Evolutionary conservation across 768 basidiomycete genomes (phyloP).

Genomic region (Xerocomus brunneocitrinus): DNA sequence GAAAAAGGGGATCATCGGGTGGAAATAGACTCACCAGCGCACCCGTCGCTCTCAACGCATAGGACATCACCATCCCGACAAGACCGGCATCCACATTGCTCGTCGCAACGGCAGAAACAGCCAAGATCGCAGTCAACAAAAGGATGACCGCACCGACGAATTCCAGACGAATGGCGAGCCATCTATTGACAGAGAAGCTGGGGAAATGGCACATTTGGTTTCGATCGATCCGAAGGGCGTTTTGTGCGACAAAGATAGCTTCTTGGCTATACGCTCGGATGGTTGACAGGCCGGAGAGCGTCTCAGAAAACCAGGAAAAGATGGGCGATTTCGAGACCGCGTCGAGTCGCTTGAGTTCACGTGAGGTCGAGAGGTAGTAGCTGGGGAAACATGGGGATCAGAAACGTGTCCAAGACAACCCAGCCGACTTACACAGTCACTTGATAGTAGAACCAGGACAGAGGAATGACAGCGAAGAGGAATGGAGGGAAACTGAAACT

Average conservation of each 20-base stretch:
- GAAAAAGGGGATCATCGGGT: neutral
- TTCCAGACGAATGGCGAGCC: conserved; percentile 82
- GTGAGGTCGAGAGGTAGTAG: conserved; percentile 83
- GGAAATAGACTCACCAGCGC: conserved; percentile 51
- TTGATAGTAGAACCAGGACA: conserved; percentile 72
- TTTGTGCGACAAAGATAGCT: conserved; percentile 58
- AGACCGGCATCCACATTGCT: conserved; percentile 82
- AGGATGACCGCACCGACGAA: conserved; percentile 81
- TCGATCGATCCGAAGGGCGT: conserved; percentile 72
- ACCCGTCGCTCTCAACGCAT: conserved; percentile 81
- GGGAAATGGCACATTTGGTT: conserved; percentile 80
- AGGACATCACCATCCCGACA: conserved; percentile 81
- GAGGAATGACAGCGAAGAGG: conserved; percentile 67
- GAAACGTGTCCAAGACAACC: neutral
- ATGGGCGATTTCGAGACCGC: conserved; percentile 89
- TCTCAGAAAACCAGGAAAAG: conserved; percentile 85
- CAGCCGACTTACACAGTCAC: conserved; percentile 65
- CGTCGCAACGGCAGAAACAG: conserved; percentile 66
- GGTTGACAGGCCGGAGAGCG: conserved; percentile 68
- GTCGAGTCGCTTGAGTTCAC: conserved; percentile 85
- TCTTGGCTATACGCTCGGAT: conserved; percentile 81
- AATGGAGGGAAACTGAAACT: conserved; percentile 79
- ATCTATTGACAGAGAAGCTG: conserved; percentile 72
- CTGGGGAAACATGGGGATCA: conserved; percentile 32
- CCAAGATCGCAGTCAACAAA: conserved; percentile 60